Evolutionary conservation across 495 filamentous ascomycete species (phyloP).

Genomic region (Beverwykella pulmonaria): DNA sequence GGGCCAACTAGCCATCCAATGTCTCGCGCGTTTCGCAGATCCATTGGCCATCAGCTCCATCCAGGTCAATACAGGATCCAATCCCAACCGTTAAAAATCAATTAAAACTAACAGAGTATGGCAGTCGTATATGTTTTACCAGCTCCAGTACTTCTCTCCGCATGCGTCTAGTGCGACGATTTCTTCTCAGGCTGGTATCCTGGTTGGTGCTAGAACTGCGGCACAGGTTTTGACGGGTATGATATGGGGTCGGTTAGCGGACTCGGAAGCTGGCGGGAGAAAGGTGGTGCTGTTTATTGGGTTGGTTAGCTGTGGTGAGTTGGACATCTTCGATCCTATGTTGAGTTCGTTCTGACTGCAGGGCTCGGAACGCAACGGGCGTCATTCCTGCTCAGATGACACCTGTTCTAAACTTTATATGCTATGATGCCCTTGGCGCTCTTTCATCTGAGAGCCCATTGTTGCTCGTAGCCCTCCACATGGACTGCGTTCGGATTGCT

Average conservation of each 20-base stretch:
- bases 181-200: constrained; percentile 16
- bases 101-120: too few relatives aligned
- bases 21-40: constrained; percentile 5
- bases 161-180: background rate
- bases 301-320: constrained; percentile 1
- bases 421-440: too few relatives aligned
- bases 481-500: too few relatives aligned
- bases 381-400: too few relatives aligned
- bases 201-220: constrained; percentile 17
- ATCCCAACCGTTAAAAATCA: background rate
- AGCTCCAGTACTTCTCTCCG: constrained; percentile 20
- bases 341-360: too few relatives aligned
- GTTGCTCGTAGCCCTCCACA: too few relatives aligned
- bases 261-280: constrained; percentile 7
- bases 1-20: constrained; percentile 4
- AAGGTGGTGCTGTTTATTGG: constrained; percentile 21
- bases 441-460: too few relatives aligned
- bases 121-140: constrained; percentile 28
- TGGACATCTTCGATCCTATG: background rate
- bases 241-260: constrained; percentile 23
- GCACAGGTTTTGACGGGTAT: constrained; percentile 21
- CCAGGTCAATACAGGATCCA: background rate
- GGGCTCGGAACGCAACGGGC: too few relatives aligned
- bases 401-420: too few relatives aligned
- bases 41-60: constrained; percentile 14